Evolutionary conservation across 208 protist genomes (phyloP), one percentile per base, ranked within the genome.

Genomic region (Wallacemonas rigidus): DNA sequence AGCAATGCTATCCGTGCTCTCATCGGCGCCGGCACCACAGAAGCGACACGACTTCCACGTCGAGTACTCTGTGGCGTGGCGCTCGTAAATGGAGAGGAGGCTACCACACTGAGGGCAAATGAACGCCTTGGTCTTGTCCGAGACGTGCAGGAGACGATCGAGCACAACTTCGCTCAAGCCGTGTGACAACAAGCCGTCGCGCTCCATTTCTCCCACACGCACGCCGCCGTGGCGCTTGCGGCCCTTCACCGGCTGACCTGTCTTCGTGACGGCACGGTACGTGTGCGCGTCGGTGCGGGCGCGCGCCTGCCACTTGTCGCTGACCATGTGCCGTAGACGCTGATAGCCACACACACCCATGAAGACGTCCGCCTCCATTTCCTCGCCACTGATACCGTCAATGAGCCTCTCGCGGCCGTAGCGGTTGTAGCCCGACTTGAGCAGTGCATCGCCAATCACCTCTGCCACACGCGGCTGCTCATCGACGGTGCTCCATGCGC

Each of bases 151-250:
- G 3, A 99, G 89, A 47, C 99, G 94, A 77, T 99, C 99, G 45
- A 99, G 85, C 2, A 99, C 86, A n/a, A 99, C 88, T 82, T 98
- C 99, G n/a, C 98, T 92, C 11, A 95, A 88, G 62, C 99, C 99
- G 84, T 99, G 99, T 17, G 97, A 98, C 5, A 99, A 81, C 39
- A 99, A 75, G 5, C 95, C 97, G 82, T 99, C 99, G 68, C 99
- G 98, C 90, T 99, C 99, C 99, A 99, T 99, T 87, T 99, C 99
- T 50, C 99, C 99, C 2, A 99, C 98, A 60, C 99, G 97, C 53
- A 99, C 99, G 76, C 99, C 99, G 76, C 99, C 97, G 79, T 97
- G 94, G 17, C 88, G 83, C 75, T 98, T 98, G 58, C 97, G 86
- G 62, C 97, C 97, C 84, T 99, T 99, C 73, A 99, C 90, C 8